Evolutionary conservation across 2,329 filamentous ascomycete genomes (phyloP), one percentile per base, ranked within the genome.

Genomic region (Phaeosphaeriaceae sp.): DNA sequence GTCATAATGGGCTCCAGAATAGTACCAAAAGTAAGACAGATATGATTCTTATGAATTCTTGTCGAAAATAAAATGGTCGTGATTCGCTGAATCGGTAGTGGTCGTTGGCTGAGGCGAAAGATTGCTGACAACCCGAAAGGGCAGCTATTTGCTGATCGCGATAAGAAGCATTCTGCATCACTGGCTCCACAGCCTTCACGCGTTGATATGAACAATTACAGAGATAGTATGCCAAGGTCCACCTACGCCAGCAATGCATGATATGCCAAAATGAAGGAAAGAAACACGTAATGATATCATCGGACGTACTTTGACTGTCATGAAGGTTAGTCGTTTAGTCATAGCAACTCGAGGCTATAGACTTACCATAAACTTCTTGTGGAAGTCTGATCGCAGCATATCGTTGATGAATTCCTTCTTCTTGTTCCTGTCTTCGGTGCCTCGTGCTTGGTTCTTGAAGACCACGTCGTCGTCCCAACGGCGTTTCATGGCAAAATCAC

Each of bases 351-450:
- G 11, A 12, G 16, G 11, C 16, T n/a, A n/a, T n/a, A 42, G 7
- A 36, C 76, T 73, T 73, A 83, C 82, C 94, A 99, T 99, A 74
- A 99, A 99, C 56, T 92, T 87, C 77, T 92, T 94, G 79, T 99
- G 94, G 74, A 99, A 99, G 75, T 99, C 94, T 23, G 92, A 97
- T 54, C 93, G 87, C 56, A 97, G 78, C 67, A 96, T 81, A 75
- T 97, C 92, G 71, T 99, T 99, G 74, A 99, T 92, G 77, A 99
- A 99, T 75, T 96, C 92, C 79, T 93, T 95, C 79, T 88, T 92
- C 79, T 88, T 92, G 56, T 88, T 86, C 79, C 88, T 92, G 56
- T 97, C 91, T 69, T 97, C 93, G 0, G 92, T 96, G 7, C 93
- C 94, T 50, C 94, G 84, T 28, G 93, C 94, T 77, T 99, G 94